Evolutionary conservation across 2,329 filamentous ascomycete species (phyloP).

Genomic region (Fusarium sterilihyphosum): DNA sequence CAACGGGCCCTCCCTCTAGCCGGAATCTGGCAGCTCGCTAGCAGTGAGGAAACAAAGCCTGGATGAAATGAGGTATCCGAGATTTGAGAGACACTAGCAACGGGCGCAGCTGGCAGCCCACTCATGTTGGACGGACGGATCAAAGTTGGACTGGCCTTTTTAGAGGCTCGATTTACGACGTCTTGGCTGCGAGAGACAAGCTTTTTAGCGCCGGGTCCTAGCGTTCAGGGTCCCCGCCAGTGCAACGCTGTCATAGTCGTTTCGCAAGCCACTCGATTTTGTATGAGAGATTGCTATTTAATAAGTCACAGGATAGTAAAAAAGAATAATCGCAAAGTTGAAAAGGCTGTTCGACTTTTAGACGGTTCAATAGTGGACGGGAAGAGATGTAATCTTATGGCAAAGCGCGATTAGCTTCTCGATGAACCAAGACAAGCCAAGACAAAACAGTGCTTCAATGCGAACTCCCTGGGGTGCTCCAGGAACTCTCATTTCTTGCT

Average conservation of each 20-base stretch:
- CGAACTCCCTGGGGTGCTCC: not conserved
- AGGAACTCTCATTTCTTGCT: not conserved
- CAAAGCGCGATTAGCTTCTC: not conserved
- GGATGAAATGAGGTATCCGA: not conserved
- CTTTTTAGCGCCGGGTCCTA: not conserved
- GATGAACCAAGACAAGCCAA: rapidly evolving
- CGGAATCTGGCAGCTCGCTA: not conserved
- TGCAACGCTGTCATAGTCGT: not conserved
- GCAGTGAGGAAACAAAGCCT: not conserved
- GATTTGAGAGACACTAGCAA: not conserved
- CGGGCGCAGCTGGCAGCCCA: not conserved
- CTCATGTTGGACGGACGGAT: not conserved
- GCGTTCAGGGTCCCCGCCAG: not conserved
- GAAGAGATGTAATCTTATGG: too few species aligned
- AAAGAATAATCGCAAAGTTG: rapidly evolving
- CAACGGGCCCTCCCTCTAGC: not conserved
- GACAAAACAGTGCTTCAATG: rapidly evolving
- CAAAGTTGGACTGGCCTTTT: not conserved
- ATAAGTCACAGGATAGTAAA: too few species aligned
- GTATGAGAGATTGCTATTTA: not conserved
- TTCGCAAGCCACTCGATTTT: not conserved
- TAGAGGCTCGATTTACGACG: not conserved
- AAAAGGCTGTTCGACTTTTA: not conserved
- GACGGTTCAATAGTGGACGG: too few species aligned
- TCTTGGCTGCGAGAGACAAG: not conserved